Base-by-base conservation (phyloP, 2,329 filamentous ascomycete genomes). In the Chrysoporthe cubensis region DNA sequence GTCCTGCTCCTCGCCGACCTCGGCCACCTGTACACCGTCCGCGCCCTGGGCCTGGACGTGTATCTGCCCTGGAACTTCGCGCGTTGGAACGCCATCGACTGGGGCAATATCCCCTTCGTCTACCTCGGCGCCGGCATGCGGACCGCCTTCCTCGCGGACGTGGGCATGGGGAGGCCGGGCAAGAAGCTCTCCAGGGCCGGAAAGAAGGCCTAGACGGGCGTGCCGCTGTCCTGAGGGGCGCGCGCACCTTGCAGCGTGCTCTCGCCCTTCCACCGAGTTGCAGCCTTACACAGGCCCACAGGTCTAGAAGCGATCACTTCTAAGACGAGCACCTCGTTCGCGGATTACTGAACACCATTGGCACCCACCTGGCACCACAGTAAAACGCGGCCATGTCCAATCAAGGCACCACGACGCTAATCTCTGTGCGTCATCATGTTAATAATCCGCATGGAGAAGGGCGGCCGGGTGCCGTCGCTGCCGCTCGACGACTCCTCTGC, bases 1-100 rank as follows among this genome's bases (percentile, higher is more conserved):
- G 88, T 85, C 48, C 80, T 94, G 68, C 83, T 94, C 43, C 76
- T 94, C 18, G 92, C 90, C n/a, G 92, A 95, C 77, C 76, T 93
- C 44, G 92, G 91, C 3, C 92, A 94, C 77, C 79, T 94, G 66
- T 91, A 89, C 77, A 88, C 88, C 46, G 84, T 94, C 68, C 79
- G 81, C 46, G 80, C 80, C 40, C 80, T 91, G 42, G 91, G 91
- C 0, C 71, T 76, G 14, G 78, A 80, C 9, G 81, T 92, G n/a
- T 93, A 91, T 78, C 52, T 65, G 40, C 68, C 68, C 5, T 91
- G 87, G 83, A 82, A 87, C 71, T 81, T 86, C 40, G 73, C 78
- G 71, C 76, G 78, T 11, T 93, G 90, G 90, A 92, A 91, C 76
- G 82, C 83, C 14, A 90, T 91, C 70, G 88, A 88, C 71, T 87